Percentiles rank a stretch among this genome's conserved stretches.
These are phyloP conservation scores for Wilcoxina mikolae DNA, from an alignment of 495 filamentous ascomycete species.

Conservation along the genomic window DNA sequence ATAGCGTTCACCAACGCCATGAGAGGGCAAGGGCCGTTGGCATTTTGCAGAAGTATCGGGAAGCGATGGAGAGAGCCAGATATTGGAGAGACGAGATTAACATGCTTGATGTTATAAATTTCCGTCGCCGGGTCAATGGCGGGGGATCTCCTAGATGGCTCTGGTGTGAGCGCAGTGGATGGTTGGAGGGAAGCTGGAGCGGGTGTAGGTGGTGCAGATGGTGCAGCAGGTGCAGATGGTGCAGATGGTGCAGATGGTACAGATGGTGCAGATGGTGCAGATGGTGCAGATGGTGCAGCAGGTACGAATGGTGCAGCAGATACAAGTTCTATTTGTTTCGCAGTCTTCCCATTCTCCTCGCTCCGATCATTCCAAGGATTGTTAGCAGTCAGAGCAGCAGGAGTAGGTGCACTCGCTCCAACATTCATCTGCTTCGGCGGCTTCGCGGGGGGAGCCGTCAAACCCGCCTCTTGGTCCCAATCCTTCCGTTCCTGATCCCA, in stretches of 20 bases:
- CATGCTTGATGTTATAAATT: slow-evolving; percentile 29
- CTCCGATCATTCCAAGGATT: slow-evolving; percentile 3
- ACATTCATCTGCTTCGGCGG: slow-evolving; percentile 7
- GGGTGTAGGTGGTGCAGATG: background rate
- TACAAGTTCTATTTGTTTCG: too few relatives aligned
- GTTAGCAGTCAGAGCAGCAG: background rate
- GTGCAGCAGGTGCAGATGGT: too few relatives aligned
- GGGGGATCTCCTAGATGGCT: background rate
- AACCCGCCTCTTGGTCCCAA: slow-evolving; percentile 2
- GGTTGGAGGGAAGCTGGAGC: too few relatives aligned
- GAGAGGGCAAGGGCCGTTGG: slow-evolving; percentile 85
- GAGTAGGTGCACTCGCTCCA: background rate
- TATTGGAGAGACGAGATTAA: slow-evolving; percentile 5
- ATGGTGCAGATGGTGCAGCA: background rate
- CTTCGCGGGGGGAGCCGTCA: background rate
- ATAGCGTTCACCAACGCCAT: slow-evolving; percentile 89
- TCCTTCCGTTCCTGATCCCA: slow-evolving; percentile 22
- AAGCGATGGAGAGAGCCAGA: slow-evolving; percentile 38
- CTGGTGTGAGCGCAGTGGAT: background rate
- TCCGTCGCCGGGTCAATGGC: slow-evolving; percentile 15
- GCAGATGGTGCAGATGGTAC: background rate
- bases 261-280: background rate
- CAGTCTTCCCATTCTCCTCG: background rate
- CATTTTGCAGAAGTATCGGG: slow-evolving; percentile 79
- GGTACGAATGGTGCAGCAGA: background rate